These are phyloP conservation scores for Exophiala sideris DNA, from an alignment of 2,329 filamentous ascomycete species.

Conservation along the genomic window DNA sequence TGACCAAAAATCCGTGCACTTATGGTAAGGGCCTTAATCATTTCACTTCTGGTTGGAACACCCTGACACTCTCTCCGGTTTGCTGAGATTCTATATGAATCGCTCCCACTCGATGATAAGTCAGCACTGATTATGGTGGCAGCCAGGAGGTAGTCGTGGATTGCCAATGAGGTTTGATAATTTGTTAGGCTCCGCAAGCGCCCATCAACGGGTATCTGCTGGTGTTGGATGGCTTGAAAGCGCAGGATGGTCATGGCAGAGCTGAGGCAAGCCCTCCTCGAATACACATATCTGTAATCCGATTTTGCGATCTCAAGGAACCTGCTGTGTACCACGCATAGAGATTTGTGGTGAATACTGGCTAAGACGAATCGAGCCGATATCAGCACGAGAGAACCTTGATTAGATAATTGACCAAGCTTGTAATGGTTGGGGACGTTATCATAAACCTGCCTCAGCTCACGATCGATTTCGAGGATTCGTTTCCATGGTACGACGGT, in stretches of 20 bases:
- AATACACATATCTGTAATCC: slow-evolving; percentile 77
- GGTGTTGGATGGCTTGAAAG: slow-evolving; percentile 71
- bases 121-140: slow-evolving; percentile 82
- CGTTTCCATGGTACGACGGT: slow-evolving; percentile 54
- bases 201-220: slow-evolving; percentile 68
- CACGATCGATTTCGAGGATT: slow-evolving; percentile 56
- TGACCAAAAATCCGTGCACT: slow-evolving; percentile 76
- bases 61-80: slow-evolving; percentile 40
- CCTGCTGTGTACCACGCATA: slow-evolving; percentile 83
- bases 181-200: slow-evolving; percentile 70
- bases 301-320: slow-evolving; percentile 74
- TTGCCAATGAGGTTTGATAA: slow-evolving; percentile 74
- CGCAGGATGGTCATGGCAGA: slow-evolving; percentile 76
- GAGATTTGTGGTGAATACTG: slow-evolving; percentile 79
- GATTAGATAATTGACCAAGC: slow-evolving; percentile 60
- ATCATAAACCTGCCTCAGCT: slow-evolving; percentile 55
- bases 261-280: slow-evolving; percentile 77
- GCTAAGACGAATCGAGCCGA: slow-evolving; percentile 81
- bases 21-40: slow-evolving; percentile 69
- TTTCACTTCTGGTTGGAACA: slow-evolving; percentile 49
- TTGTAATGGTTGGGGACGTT: slow-evolving; percentile 75
- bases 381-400: slow-evolving; percentile 60
- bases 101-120: slow-evolving; percentile 41
- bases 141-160: slow-evolving; percentile 79
- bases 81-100: not conserved